Percentiles rank a stretch among this genome's conserved stretches.
Evolutionary conservation across 2,329 filamentous ascomycete genomes (phyloP).

Genomic region (Pestalotiopsis fici): DNA sequence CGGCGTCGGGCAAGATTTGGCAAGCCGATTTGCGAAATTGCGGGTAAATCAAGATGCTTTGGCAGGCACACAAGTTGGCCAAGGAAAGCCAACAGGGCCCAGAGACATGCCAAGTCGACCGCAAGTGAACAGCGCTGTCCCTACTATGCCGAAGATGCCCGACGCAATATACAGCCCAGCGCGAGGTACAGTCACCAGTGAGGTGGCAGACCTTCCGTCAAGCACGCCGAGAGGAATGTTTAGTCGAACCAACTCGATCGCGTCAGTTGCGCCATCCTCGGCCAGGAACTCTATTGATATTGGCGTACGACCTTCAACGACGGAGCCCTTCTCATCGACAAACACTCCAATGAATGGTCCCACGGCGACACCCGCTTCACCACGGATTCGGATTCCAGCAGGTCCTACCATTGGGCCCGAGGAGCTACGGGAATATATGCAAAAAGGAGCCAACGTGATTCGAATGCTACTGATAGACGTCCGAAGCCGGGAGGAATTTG

Average conservation of each 20-base stretch:
- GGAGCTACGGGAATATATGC: conserved; percentile 71
- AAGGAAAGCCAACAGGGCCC: conserved; percentile 41
- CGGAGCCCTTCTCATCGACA: conserved; percentile 35
- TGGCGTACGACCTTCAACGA: conserved; percentile 23
- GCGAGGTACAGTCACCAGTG: conserved; percentile 67
- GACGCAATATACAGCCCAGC: conserved; percentile 80
- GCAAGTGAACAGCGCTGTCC: conserved; percentile 51
- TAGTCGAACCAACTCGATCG: conserved; percentile 57
- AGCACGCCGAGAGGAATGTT: conserved; percentile 66
- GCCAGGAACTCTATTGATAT: conserved; percentile 28
- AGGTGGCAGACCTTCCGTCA: conserved; percentile 64
- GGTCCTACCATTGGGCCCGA: conserved; percentile 64
- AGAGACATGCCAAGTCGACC: conserved; percentile 54
- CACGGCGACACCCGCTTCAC: not conserved
- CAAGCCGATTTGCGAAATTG: conserved; percentile 58
- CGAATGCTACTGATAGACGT: conserved; percentile 84
- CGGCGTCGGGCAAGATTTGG: conserved; percentile 48
- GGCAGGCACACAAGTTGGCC: conserved; percentile 37
- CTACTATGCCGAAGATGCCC: conserved; percentile 67
- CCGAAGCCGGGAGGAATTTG: conserved; percentile 76
- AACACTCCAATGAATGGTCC: conserved; percentile 21
- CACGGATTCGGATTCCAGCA: conserved; percentile 53
- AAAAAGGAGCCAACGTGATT: conserved; percentile 50
- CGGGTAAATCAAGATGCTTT: conserved; percentile 42
- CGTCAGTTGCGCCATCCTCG: conserved; percentile 33